Evolutionary conservation across 2,329 filamentous ascomycete species (phyloP).

Genomic region (Tolypocladium endophyticum): DNA sequence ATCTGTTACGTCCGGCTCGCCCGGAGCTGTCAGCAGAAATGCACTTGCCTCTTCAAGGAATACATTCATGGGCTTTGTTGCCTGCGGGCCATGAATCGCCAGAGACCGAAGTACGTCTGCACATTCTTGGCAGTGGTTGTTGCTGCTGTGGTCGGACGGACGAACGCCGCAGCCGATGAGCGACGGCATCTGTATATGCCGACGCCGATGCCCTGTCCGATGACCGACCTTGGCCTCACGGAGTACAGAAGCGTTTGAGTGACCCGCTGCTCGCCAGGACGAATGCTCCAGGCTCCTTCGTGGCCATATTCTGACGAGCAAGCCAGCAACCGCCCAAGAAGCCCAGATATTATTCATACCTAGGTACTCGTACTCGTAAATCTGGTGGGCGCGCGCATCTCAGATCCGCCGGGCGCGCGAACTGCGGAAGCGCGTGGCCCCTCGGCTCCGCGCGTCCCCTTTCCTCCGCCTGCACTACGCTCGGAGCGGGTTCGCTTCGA

Average conservation of each 20-base stretch:
- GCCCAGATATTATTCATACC: too few relatives aligned
- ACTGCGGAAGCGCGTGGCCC: not conserved
- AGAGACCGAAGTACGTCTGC: not conserved
- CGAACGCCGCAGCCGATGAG: too few relatives aligned
- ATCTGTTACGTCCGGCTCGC: too few relatives aligned
- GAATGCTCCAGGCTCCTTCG: too few relatives aligned
- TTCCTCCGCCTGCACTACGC: not conserved
- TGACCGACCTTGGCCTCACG: not conserved
- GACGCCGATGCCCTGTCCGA: not conserved
- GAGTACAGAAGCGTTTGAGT: not conserved
- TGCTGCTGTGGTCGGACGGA: too few relatives aligned
- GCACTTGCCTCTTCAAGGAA: not conserved
- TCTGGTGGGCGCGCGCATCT: not conserved
- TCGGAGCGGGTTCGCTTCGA: not conserved
- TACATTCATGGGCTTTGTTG: not conserved
- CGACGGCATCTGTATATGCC: not conserved
- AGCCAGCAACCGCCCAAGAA: too few relatives aligned
- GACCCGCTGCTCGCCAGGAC: too few relatives aligned
- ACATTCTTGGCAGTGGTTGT: too few relatives aligned
- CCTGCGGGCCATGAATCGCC: not conserved
- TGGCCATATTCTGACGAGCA: too few relatives aligned
- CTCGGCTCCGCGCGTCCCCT: not conserved
- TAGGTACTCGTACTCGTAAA: too few relatives aligned
- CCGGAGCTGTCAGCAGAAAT: not conserved
- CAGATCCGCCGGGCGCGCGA: not conserved